Percentiles rank a stretch among this genome's conserved stretches.
Conservation (phyloP, 163 green algal genomes). For the Scenedesmus sp. region DNA sequence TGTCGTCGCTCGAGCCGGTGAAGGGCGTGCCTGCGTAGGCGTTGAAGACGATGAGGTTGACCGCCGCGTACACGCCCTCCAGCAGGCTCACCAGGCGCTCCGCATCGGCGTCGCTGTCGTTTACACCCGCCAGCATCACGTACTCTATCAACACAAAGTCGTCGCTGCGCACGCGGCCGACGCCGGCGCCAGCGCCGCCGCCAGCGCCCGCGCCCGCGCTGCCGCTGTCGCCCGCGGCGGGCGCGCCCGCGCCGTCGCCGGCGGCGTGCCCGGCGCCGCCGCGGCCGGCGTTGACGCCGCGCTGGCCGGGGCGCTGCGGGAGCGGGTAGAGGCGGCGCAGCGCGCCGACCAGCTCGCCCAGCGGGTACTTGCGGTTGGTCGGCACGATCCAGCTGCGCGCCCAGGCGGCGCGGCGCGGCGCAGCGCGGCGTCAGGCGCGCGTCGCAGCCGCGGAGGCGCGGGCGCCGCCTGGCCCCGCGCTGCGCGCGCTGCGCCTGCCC, state of each 20-base stretch:
- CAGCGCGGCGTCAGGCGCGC: too few relatives aligned
- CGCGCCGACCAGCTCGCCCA: conserved; percentile 58
- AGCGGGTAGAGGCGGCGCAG: conserved; percentile 81
- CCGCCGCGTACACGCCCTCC: conserved; percentile 57
- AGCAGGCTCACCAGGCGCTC: conserved; percentile 70
- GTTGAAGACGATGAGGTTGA: conserved; percentile 97
- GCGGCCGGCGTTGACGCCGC: not conserved
- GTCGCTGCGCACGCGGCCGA: conserved; percentile 6
- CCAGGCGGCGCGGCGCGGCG: too few relatives aligned
- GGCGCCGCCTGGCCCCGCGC: too few relatives aligned
- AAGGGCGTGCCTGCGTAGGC: conserved; percentile 83
- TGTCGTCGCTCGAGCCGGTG: conserved; percentile 50
- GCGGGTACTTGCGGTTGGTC: conserved; percentile 82
- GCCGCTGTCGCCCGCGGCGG: conserved; percentile 22
- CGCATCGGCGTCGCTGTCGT: conserved; percentile 72
- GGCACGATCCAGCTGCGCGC: conserved; percentile 89
- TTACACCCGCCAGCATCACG: conserved; percentile 79
- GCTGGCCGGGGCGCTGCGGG: not conserved
- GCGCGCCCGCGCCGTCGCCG: not conserved
- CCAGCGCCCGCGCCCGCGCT: not conserved
- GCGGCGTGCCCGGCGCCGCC: too few relatives aligned
- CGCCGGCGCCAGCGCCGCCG: too few relatives aligned
- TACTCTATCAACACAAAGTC: conserved; percentile 91
- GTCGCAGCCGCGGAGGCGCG: too few relatives aligned
- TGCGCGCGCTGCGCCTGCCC: too few relatives aligned